These are phyloP conservation scores for Blastocystis sp. DNA, from an alignment of 352 stramenopile genomes.

Conservation along the genomic window DNA sequence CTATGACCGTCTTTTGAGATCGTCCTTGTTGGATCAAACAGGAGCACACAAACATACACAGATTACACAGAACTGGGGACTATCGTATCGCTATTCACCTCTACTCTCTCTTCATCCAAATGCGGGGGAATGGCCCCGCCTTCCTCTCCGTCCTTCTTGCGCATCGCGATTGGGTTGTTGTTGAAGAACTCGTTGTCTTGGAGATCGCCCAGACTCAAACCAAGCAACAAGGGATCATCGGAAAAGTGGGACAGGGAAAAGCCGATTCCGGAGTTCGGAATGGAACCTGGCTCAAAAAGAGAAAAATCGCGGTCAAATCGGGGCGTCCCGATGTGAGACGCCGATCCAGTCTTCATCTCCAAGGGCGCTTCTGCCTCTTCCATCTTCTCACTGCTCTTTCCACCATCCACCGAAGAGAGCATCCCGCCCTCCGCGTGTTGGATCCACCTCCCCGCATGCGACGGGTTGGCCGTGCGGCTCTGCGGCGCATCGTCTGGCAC, in stretches of 20 bases:
- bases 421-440: not conserved
- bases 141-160: not conserved
- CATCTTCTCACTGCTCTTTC: not conserved
- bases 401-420: not conserved
- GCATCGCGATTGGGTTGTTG: not conserved
- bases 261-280: not conserved
- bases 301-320: not conserved
- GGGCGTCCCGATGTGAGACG: not conserved
- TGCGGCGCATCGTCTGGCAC: no score
- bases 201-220: not conserved
- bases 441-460: not conserved
- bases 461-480: not conserved
- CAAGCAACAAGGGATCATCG: not conserved
- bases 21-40: conserved; percentile 14
- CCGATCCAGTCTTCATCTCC: not conserved
- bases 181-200: not conserved
- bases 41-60: no score
- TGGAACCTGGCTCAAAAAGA: not conserved
- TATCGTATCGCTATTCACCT: no score
- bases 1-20: conserved; percentile 48
- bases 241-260: not conserved
- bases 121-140: no score
- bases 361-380: not conserved
- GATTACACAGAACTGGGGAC: no score
- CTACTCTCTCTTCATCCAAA: no score